phyloP scores from a whole-genome alignment of 2,329 filamentous ascomycete species.

The Aspergillus versicolor region DNA sequence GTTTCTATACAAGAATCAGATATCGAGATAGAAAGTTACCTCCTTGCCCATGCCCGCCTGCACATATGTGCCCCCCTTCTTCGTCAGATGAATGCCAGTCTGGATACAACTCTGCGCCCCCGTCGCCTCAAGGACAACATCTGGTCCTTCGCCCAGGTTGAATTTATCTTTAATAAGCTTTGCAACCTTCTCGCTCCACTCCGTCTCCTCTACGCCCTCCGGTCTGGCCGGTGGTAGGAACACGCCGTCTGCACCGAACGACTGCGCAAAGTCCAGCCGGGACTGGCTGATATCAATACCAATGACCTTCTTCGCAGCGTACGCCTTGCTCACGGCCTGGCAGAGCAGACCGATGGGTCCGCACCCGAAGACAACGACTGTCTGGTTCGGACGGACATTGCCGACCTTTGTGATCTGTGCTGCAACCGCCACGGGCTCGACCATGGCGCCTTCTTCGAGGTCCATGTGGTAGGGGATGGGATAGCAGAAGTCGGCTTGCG shows the following conservation, averaged over 20 bases:
- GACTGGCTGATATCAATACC: slow-evolving; percentile 48
- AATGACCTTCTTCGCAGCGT: slow-evolving; percentile 48
- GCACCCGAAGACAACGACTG: slow-evolving; percentile 51
- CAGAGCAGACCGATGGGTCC: slow-evolving; percentile 52
- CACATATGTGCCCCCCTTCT: slow-evolving; percentile 24
- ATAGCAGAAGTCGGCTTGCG: slow-evolving; percentile 50
- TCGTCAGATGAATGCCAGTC: slow-evolving; percentile 38
- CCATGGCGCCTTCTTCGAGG: slow-evolving; percentile 53
- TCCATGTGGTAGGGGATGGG: slow-evolving; percentile 46
- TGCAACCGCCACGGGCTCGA: slow-evolving; percentile 55
- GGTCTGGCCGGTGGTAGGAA: slow-evolving; percentile 37
- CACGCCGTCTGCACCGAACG: slow-evolving; percentile 48
- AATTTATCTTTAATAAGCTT: slow-evolving; percentile 30
- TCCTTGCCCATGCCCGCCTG: slow-evolving; percentile 34
- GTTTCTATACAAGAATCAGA: no score
- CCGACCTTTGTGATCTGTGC: slow-evolving; percentile 49
- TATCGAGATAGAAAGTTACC: no score
- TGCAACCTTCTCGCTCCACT: slow-evolving; percentile 41
- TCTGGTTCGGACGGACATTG: slow-evolving; percentile 41
- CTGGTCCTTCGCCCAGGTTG: slow-evolving; percentile 41
- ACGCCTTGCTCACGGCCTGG: slow-evolving; percentile 48
- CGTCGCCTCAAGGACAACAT: slow-evolving; percentile 40
- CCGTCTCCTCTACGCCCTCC: slow-evolving; percentile 31
- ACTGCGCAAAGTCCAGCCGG: slow-evolving; percentile 43
- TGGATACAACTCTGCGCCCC: slow-evolving; percentile 44